These are phyloP conservation scores for Saksenaea oblongispora DNA, from an alignment of 371 early-diverging fungal species.

Conservation along the genomic window DNA sequence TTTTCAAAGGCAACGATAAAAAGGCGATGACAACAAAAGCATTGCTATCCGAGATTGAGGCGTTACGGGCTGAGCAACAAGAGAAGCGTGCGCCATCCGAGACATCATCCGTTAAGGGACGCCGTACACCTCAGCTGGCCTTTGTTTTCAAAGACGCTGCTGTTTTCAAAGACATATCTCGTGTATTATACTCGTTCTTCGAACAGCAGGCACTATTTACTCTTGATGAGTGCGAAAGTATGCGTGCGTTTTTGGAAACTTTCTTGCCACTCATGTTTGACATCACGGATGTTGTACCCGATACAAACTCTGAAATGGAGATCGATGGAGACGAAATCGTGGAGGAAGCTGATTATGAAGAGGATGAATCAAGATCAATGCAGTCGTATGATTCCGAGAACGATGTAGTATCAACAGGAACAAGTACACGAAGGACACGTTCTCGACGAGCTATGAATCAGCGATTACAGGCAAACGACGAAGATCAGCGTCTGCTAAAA, in stretches of 20 bases:
- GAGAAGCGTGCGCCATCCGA: no score
- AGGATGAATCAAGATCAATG: constrained; percentile 8
- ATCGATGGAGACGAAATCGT: neutral
- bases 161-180: constrained; percentile 68
- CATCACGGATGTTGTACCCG: constrained; percentile 17
- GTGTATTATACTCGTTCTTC: constrained; percentile 58
- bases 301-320: neutral
- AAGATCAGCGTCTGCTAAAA: constrained; percentile 73
- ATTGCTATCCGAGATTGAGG: constrained; percentile 84
- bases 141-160: constrained; percentile 9
- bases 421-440: constrained; percentile 85
- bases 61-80: constrained; percentile 46
- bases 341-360: constrained; percentile 8
- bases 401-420: constrained; percentile 40
- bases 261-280: constrained; percentile 80
- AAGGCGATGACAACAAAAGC: constrained; percentile 78
- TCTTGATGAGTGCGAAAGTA: constrained; percentile 64
- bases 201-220: constrained; percentile 55
- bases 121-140: constrained; percentile 1
- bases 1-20: constrained; percentile 89
- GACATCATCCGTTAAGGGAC: no score
- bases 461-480: constrained; percentile 75
- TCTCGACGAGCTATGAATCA: constrained; percentile 61
- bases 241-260: constrained; percentile 71
- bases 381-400: constrained; percentile 12